Evolutionary conservation across 176 grass and related monocot genomes (phyloP), one percentile per base, ranked within the genome.

Genomic region (Hyparrhenia diplandra): DNA sequence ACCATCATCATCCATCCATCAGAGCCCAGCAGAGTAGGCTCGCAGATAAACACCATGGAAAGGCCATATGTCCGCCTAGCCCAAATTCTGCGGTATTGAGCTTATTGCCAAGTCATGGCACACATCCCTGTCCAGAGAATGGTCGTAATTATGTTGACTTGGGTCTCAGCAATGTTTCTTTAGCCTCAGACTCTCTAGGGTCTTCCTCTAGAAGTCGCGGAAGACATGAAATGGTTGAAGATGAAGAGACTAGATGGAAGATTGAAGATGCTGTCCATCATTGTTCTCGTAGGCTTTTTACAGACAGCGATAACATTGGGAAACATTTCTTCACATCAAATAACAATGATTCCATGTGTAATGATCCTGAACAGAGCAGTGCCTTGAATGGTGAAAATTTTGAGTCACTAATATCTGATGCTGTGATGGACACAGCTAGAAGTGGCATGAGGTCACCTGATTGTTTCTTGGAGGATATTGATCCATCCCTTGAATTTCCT

Each of bases 251-350:
- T 67, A 73, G 80, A 86, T 77, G 79, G 64, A 89, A 81, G 70
- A 81, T 63, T 73, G 87, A 83, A 74, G 75, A 83, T 16, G 67
- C 49, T 36, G 72, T 60, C 30, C 83, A 89, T 72, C 75, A 84
- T 46, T 85, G 82, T 85, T 77, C 86, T 0, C 82, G 82, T 34
- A 85, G 85, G 59, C 78, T 91, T 82, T 88, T 85, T 82, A 34
- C 74, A 36, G 82, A 78, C 34, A 75, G 63, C 17, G 89, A 88
- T 81, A 74, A 62, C 60, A 73, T 62, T 60, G 74, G 79, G 52
- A 77, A 52, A 32, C 63, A 57, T 75, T 82, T 84, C 78, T 82
- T 85, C 39, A 64, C 58, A 14, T 62, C 80, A 30, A 40, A 74
- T 78, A 61, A n/a, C n/a, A n/a, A 24, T 47, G 71, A 77, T 82